phyloP scores from a whole-genome alignment of 2,329 filamentous ascomycete species.

The Didymella arachidicola region DNA sequence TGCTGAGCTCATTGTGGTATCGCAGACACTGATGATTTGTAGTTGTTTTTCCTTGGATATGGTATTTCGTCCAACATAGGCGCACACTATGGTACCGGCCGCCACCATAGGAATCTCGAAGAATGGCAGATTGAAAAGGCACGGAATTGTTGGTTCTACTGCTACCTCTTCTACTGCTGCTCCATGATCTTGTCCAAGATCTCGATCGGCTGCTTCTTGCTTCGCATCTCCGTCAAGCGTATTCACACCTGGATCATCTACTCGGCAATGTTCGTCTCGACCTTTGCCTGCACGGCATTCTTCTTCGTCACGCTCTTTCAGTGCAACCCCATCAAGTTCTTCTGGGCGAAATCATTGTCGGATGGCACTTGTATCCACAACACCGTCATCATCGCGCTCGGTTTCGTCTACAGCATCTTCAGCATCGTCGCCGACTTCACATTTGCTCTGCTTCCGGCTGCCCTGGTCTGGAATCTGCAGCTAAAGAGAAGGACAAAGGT shows the following conservation, averaged over 20 bases:
- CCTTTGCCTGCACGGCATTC: constrained; percentile 49
- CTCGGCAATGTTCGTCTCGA: constrained; percentile 46
- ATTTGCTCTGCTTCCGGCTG: constrained; percentile 59
- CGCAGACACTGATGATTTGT: constrained; percentile 9
- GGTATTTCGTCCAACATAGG: constrained; percentile 38
- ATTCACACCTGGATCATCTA: constrained; percentile 50
- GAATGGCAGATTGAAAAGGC: constrained; percentile 32
- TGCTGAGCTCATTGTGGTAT: background rate
- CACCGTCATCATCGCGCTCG: constrained; percentile 52
- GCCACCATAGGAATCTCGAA: constrained; percentile 37
- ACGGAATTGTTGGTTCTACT: constrained; percentile 45
- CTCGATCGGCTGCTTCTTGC: constrained; percentile 44
- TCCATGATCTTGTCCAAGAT: constrained; percentile 47
- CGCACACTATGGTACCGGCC: constrained; percentile 42
- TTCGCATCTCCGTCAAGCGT: constrained; percentile 42
- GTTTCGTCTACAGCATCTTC: constrained; percentile 58
- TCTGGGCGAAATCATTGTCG: constrained; percentile 54
- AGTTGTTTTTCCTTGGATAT: constrained; percentile 40
- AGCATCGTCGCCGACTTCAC: constrained; percentile 59
- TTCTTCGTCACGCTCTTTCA: constrained; percentile 61
- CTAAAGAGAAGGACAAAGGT: constrained; percentile 60
- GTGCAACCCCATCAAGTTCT: constrained; percentile 59
- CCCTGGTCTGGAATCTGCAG: constrained; percentile 60
- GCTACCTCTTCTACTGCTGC: constrained; percentile 44
- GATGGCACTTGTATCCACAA: constrained; percentile 54